phyloP scores from a whole-genome alignment of 345 rosid species.

The Arabis hirsuta region DNA sequence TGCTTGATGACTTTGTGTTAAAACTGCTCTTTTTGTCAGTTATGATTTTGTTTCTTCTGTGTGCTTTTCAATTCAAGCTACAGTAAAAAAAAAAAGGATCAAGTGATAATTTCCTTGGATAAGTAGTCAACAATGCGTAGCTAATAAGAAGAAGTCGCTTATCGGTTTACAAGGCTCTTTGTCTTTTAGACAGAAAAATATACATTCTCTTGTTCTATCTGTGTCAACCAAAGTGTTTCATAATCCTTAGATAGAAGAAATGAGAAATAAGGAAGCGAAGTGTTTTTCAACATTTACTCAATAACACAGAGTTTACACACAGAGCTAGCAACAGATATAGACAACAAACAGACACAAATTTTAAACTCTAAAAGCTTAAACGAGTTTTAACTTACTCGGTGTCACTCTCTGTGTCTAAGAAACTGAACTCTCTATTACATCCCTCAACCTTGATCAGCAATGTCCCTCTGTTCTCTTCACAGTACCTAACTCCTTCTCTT shows the following conservation, averaged over 20 bases:
- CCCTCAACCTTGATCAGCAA: constrained; percentile 68
- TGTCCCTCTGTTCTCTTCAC: constrained; percentile 83
- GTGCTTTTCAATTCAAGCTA: not conserved
- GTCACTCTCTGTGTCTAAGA: constrained; percentile 68
- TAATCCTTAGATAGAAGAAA: not conserved
- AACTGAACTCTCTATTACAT: constrained; percentile 60
- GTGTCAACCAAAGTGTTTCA: constrained; percentile 26
- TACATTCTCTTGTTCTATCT: not conserved
- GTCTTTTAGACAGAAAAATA: not conserved
- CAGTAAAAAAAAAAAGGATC: not conserved
- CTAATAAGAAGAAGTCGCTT: too few relatives aligned
- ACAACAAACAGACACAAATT: constrained; percentile 22
- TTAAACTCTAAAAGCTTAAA: constrained; percentile 25
- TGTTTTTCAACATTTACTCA: constrained; percentile 9
- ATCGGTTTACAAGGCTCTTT: too few relatives aligned
- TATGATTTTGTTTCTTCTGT: not conserved
- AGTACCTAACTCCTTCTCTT: constrained; percentile 64
- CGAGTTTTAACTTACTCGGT: constrained; percentile 46
- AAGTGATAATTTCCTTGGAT: not conserved
- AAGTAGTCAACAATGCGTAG: too few relatives aligned
- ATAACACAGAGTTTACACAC: not conserved
- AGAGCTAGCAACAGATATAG: constrained; percentile 29
- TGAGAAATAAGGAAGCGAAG: not conserved
- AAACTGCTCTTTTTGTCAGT: constrained; percentile 3
- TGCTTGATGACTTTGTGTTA: constrained; percentile 5